These are phyloP conservation scores for Colletotrichum musicola DNA, from an alignment of 2,329 filamentous ascomycete species.

Conservation along the genomic window DNA sequence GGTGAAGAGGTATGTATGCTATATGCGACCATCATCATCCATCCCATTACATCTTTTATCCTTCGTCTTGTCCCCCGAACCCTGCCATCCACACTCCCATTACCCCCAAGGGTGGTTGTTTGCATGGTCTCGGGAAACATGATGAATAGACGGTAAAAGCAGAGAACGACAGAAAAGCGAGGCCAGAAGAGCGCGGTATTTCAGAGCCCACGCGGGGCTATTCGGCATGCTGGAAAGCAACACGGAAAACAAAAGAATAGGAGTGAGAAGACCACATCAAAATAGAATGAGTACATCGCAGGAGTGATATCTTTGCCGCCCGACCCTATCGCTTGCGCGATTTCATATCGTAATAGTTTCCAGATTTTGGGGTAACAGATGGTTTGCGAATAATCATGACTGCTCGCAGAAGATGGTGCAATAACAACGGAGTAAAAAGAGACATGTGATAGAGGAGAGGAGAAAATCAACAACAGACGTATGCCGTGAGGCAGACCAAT, in stretches of 20 bases:
- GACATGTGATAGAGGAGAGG: slow-evolving; percentile 35
- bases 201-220: too few relatives aligned
- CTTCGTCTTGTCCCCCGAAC: too few relatives aligned
- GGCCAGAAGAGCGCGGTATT: too few relatives aligned
- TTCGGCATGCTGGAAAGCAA: not conserved
- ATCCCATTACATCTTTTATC: too few relatives aligned
- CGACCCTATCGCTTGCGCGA: slow-evolving; percentile 34
- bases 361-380: slow-evolving; percentile 25
- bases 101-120: too few relatives aligned
- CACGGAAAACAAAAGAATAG: not conserved
- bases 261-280: not conserved
- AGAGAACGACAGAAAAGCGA: too few relatives aligned
- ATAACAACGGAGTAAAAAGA: not conserved
- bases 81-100: too few relatives aligned
- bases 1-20: too few relatives aligned
- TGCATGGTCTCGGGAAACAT: too few relatives aligned
- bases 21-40: too few relatives aligned
- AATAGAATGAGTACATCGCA: not conserved
- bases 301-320: slow-evolving; percentile 31
- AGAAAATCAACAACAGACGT: slow-evolving; percentile 43
- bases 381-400: not conserved
- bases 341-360: slow-evolving; percentile 28
- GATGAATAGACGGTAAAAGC: too few relatives aligned
- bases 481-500: slow-evolving; percentile 53
- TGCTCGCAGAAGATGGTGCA: not conserved